Conservation (phyloP, 495 filamentous ascomycete species). For the Daldinia concentrica region DNA sequence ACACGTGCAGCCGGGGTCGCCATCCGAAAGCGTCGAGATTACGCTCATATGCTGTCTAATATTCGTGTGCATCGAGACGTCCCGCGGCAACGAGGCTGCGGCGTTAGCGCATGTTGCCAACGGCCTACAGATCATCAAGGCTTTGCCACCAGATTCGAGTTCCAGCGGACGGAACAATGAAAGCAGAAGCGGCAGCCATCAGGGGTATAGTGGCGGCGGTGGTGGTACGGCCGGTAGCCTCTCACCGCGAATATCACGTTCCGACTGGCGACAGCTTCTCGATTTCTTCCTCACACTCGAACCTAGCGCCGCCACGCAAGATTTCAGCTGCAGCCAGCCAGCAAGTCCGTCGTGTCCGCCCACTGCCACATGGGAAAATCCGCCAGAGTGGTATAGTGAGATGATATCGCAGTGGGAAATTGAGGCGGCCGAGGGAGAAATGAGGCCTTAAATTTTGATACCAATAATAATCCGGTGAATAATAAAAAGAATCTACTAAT, state of each 20-base stretch:
- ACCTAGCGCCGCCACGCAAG: slow-evolving; percentile 32
- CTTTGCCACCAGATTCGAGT: slow-evolving; percentile 34
- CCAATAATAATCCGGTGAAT: slow-evolving; percentile 4
- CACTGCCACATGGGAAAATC: slow-evolving; percentile 5
- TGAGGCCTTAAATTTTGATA: neutral
- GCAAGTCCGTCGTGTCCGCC: slow-evolving; percentile 8
- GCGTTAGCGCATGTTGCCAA: slow-evolving; percentile 51
- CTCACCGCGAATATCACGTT: slow-evolving; percentile 25
- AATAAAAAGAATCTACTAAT: neutral
- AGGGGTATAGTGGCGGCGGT: neutral
- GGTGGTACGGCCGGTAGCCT: neutral
- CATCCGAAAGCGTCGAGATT: slow-evolving; percentile 44
- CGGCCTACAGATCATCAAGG: slow-evolving; percentile 51
- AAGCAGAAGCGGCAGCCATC: slow-evolving; percentile 15
- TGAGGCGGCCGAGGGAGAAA: slow-evolving; percentile 6
- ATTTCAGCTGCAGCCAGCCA: slow-evolving; percentile 14
- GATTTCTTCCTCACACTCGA: slow-evolving; percentile 50
- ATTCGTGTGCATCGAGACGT: slow-evolving; percentile 53
- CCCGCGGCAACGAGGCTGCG: slow-evolving; percentile 46
- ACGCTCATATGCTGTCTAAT: slow-evolving; percentile 53
- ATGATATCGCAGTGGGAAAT: slow-evolving; percentile 24
- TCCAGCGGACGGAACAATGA: neutral
- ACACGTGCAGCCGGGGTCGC: slow-evolving; percentile 42
- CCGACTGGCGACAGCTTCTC: slow-evolving; percentile 49
- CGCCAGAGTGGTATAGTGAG: slow-evolving; percentile 21